A percentile compares a stretch with the other conserved stretches of the same genome.
Conservation (phyloP, 768 basidiomycete genomes). For the Russula vinacea region DNA sequence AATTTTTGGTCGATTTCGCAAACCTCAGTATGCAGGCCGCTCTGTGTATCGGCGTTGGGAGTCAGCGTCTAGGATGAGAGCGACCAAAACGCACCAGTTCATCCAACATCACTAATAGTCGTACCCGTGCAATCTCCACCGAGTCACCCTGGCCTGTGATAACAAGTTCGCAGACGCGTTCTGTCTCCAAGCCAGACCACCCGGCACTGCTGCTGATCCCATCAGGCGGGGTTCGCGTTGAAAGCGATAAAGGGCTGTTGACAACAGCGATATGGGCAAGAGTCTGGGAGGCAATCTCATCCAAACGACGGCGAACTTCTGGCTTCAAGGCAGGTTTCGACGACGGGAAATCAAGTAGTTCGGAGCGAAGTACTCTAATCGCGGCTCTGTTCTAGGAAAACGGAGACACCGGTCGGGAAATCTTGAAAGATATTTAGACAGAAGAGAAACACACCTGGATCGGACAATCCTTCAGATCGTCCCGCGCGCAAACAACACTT, state of each 20-base stretch:
- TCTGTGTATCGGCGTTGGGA: conserved; percentile 44
- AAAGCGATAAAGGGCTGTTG: conserved; percentile 73
- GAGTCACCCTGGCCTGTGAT: conserved; percentile 86
- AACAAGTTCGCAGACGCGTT: conserved; percentile 89
- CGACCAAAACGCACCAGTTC: conserved; percentile 66
- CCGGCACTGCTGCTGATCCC: conserved; percentile 73
- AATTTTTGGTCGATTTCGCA: conserved; percentile 95
- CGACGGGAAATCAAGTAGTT: conserved; percentile 83
- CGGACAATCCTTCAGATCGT: conserved; percentile 88
- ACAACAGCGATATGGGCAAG: conserved; percentile 91
- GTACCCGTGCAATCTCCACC: conserved; percentile 87
- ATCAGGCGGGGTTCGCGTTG: conserved; percentile 72
- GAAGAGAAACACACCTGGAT: conserved; percentile 55
- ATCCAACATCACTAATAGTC: conserved; percentile 89
- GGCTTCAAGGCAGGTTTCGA: conserved; percentile 77
- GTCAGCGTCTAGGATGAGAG: not conserved
- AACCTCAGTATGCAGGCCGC: conserved; percentile 83
- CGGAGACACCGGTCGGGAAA: conserved; percentile 26
- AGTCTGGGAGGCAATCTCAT: conserved; percentile 92
- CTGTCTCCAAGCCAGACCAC: conserved; percentile 90
- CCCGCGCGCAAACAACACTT: conserved; percentile 87
- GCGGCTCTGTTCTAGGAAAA: conserved; percentile 66
- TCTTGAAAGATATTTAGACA: conserved; percentile 28
- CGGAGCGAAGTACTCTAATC: conserved; percentile 88
- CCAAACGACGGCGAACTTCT: conserved; percentile 79